phyloP scores from a whole-genome alignment of 208 protist species.

The Wallacemonas sp. region DNA sequence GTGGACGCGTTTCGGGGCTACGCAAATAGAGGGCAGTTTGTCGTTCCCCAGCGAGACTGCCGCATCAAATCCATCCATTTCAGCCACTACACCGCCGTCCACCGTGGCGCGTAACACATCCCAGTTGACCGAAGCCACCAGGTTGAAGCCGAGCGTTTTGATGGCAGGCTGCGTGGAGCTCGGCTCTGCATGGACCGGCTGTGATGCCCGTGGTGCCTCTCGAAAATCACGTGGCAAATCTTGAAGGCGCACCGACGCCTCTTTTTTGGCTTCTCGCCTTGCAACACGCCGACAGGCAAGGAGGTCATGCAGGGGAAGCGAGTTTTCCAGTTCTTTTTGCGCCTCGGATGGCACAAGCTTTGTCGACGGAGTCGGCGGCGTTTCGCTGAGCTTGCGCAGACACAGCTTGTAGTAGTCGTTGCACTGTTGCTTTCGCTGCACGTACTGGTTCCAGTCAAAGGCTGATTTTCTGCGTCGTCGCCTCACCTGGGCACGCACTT shows the following conservation, averaged over 20 bases:
- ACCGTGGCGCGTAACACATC: slow-evolving; percentile 1
- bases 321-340: slow-evolving; percentile 5
- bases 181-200: background rate
- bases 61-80: slow-evolving; percentile 8
- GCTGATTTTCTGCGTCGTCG: slow-evolving; percentile 12
- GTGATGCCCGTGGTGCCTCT: no score
- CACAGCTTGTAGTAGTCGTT: slow-evolving; percentile 34
- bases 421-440: slow-evolving; percentile 33
- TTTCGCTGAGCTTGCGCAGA: slow-evolving; percentile 9
- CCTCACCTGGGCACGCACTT: slow-evolving; percentile 17
- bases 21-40: slow-evolving; percentile 4
- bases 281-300: slow-evolving; percentile 28
- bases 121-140: slow-evolving; percentile 2
- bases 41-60: background rate
- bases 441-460: slow-evolving; percentile 37
- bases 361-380: background rate
- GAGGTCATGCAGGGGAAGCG: slow-evolving; percentile 25
- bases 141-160: slow-evolving; percentile 6
- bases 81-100: slow-evolving; percentile 7
- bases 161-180: background rate
- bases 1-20: background rate
- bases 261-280: slow-evolving; percentile 2
- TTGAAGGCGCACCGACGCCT: background rate
- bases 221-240: slow-evolving; percentile 5
- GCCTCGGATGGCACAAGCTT: background rate